phyloP scores from a whole-genome alignment of 768 basidiomycete species.

The Pulveroboletus sp. region DNA sequence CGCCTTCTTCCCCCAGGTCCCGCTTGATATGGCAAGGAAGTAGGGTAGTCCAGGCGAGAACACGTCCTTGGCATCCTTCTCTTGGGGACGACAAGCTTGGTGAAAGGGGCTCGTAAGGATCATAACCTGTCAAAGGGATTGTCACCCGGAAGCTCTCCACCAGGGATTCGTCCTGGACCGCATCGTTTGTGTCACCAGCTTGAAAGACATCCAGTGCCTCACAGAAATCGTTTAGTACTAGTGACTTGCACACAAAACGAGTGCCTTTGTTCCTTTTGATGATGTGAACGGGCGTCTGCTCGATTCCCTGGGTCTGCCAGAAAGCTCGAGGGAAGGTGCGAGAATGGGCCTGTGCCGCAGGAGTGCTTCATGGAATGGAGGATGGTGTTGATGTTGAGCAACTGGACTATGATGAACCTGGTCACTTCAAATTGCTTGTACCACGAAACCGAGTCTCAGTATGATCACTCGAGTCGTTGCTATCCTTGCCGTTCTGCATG shows the following conservation, averaged over 20 bases:
- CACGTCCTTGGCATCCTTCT: conserved; percentile 17
- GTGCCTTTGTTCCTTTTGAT: conserved; percentile 12
- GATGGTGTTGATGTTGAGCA: too few species aligned
- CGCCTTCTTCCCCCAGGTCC: conserved; percentile 15
- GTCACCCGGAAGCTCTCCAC: conserved; percentile 13
- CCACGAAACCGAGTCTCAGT: too few species aligned
- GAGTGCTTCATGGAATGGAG: not conserved
- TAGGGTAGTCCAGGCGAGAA: conserved; percentile 22
- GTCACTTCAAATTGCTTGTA: too few species aligned
- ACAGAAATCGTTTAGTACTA: conserved; percentile 11
- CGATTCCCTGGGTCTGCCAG: not conserved
- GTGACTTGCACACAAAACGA: conserved; percentile 15
- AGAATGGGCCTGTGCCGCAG: not conserved
- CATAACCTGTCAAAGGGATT: conserved; percentile 21
- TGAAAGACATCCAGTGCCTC: conserved; percentile 6
- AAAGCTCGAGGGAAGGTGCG: not conserved
- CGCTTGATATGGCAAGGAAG: conserved; percentile 18
- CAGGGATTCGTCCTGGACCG: not conserved
- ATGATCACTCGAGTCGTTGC: too few species aligned
- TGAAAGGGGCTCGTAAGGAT: conserved; percentile 19
- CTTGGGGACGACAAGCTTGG: conserved; percentile 5
- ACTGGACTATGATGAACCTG: too few species aligned
- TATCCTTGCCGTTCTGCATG: too few species aligned
- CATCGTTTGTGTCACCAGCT: not conserved
- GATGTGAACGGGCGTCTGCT: conserved; percentile 8